A percentile compares a stretch with the other conserved stretches of the same genome.
These are phyloP conservation scores for Globisporangium nunn DNA, from an alignment of 352 stramenopile genomes.

Conservation along the genomic window DNA sequence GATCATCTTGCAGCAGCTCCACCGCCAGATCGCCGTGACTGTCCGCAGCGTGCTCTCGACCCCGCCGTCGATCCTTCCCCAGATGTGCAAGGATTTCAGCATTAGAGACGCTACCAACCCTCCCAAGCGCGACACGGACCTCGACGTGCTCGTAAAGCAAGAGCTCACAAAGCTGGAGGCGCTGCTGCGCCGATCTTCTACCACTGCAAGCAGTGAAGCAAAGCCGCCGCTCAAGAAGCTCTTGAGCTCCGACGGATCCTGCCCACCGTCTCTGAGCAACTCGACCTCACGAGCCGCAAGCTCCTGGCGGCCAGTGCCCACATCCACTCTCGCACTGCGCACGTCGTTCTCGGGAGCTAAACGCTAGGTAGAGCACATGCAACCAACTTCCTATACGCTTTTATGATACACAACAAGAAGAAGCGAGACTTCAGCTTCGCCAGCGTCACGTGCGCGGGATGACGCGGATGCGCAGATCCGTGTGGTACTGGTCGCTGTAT, in stretches of 20 bases:
- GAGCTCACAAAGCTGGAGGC: background rate
- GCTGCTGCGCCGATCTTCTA: background rate
- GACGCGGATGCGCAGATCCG: slow-evolving; percentile 62
- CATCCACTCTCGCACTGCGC: background rate
- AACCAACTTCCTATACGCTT: background rate
- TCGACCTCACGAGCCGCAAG: too few species aligned
- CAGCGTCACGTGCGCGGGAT: slow-evolving; percentile 19
- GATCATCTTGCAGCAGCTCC: slow-evolving; percentile 1
- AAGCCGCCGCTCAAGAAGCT: background rate
- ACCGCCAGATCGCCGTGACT: background rate
- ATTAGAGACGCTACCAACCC: background rate
- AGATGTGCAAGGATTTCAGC: background rate
- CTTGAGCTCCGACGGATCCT: too few species aligned
- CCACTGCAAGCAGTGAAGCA: background rate
- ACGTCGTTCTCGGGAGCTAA: background rate
- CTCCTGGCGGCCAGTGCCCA: too few species aligned
- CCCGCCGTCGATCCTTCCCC: background rate
- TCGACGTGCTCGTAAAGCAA: slow-evolving; percentile 7
- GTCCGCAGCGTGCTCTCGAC: background rate
- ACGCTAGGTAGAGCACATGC: background rate
- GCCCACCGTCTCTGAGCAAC: too few species aligned
- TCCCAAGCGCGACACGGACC: background rate
- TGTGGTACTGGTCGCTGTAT: slow-evolving; percentile 53
- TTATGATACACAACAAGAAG: background rate
- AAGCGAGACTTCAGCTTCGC: too few species aligned